Percentiles rank a stretch among this genome's conserved stretches.
Conservation (phyloP, 1,284 basidiomycete genomes). For the Bjerkandera adusta region DNA sequence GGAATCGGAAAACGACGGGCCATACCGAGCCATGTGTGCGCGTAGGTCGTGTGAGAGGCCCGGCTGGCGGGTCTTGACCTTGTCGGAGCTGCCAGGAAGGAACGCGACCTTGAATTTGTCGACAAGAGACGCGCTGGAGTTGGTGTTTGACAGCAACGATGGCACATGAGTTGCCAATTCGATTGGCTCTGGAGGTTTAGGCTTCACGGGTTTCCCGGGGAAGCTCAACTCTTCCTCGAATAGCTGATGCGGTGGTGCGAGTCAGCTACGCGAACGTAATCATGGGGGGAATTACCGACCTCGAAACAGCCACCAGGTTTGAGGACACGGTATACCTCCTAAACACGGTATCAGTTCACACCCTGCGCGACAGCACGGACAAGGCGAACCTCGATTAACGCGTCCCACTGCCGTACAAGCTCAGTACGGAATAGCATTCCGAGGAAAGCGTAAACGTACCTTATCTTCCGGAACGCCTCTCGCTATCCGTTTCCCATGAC, state of each 20-base stretch:
- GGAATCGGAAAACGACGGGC: neutral
- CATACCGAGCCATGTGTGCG: too few species aligned
- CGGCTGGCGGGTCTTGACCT: too few species aligned
- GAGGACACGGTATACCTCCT: slow-evolving; percentile 64
- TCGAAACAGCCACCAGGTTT: slow-evolving; percentile 67
- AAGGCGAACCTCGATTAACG: slow-evolving; percentile 45
- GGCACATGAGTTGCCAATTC: slow-evolving; percentile 5
- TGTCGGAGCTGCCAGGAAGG: too few species aligned
- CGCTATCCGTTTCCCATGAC: slow-evolving; percentile 65
- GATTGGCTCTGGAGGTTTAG: neutral
- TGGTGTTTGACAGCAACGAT: too few species aligned
- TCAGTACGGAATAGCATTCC: neutral
- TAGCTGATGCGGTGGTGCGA: slow-evolving; percentile 38
- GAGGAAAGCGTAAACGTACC: slow-evolving; percentile 34
- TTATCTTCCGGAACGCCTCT: slow-evolving; percentile 72
- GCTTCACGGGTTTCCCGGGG: slow-evolving; percentile 43
- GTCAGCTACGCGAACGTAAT: slow-evolving; percentile 1
- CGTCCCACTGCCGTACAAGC: slow-evolving; percentile 49
- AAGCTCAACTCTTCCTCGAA: slow-evolving; percentile 71
- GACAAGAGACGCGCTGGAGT: slow-evolving; percentile 6
- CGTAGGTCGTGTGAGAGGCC: neutral
- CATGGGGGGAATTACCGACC: slow-evolving; percentile 32
- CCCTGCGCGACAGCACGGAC: slow-evolving; percentile 6
- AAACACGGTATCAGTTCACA: neutral
- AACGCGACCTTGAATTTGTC: slow-evolving; percentile 2